A percentile compares a stretch with the other conserved stretches of the same genome.
Evolutionary conservation across 2,329 filamentous ascomycete species (phyloP).

Genomic region (Dryadomyces sulphureus): DNA sequence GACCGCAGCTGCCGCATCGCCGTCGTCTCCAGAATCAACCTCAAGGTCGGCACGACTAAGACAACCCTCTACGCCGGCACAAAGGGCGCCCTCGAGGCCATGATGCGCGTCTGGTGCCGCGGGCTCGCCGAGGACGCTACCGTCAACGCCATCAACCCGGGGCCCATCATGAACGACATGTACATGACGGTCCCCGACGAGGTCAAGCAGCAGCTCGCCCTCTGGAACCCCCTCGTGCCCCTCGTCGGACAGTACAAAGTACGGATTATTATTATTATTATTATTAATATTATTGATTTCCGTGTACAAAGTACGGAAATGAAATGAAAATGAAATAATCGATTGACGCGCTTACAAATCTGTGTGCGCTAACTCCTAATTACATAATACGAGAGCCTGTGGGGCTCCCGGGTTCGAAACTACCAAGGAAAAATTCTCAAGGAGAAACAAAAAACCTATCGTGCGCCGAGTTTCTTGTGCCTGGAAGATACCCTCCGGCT

Average conservation of each 20-base stretch:
- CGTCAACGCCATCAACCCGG: slow-evolving; percentile 42
- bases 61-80: slow-evolving; percentile 42
- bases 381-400: too few relatives aligned
- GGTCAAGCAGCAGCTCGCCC: slow-evolving; percentile 25
- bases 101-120: slow-evolving; percentile 42
- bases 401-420: too few relatives aligned
- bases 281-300: too few relatives aligned
- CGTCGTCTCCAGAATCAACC: slow-evolving; percentile 38
- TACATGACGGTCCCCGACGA: slow-evolving; percentile 28
- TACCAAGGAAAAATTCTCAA: too few relatives aligned
- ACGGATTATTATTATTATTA: too few relatives aligned
- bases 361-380: too few relatives aligned
- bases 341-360: too few relatives aligned
- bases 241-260: slow-evolving; percentile 23
- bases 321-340: too few relatives aligned
- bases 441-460: too few relatives aligned
- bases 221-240: slow-evolving; percentile 37
- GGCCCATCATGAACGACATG: slow-evolving; percentile 38
- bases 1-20: slow-evolving; percentile 47
- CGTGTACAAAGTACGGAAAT: too few relatives aligned
- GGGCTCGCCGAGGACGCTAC: slow-evolving; percentile 37
- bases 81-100: slow-evolving; percentile 43
- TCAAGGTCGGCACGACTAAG: slow-evolving; percentile 34
- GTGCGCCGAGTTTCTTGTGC: too few relatives aligned
- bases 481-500: too few relatives aligned